phyloP scores from a whole-genome alignment of 352 stramenopile species.

The Pythium volutum region DNA sequence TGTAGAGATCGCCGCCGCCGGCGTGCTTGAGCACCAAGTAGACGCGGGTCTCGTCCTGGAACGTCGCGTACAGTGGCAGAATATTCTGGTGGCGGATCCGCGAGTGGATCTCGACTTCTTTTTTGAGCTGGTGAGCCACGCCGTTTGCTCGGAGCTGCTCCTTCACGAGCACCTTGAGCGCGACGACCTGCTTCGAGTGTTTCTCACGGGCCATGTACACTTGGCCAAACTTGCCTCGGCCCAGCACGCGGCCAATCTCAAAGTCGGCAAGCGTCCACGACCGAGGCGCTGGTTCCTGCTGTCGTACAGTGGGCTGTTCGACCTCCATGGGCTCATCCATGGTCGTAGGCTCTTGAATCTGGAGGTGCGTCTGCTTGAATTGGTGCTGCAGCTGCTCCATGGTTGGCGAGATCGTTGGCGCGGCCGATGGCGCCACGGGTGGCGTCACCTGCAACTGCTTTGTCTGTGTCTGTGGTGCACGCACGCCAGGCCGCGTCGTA shows the following conservation, averaged over 20 bases:
- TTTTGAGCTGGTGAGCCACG: slow-evolving; percentile 75
- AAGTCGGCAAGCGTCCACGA: slow-evolving; percentile 87
- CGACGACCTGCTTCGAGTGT: slow-evolving; percentile 70
- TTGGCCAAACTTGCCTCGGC: slow-evolving; percentile 86
- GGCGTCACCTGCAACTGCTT: slow-evolving; percentile 9
- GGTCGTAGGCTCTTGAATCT: not conserved
- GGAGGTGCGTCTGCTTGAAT: slow-evolving; percentile 8
- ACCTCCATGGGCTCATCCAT: slow-evolving; percentile 25
- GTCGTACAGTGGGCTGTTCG: slow-evolving; percentile 20
- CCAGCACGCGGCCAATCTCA: slow-evolving; percentile 79
- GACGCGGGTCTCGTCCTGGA: slow-evolving; percentile 76
- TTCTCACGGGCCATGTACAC: slow-evolving; percentile 89
- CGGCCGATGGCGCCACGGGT: not conserved
- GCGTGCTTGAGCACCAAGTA: slow-evolving; percentile 90
- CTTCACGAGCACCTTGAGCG: slow-evolving; percentile 91
- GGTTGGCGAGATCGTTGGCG: slow-evolving; percentile 13
- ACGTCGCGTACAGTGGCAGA: slow-evolving; percentile 80
- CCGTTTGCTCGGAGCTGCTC: slow-evolving; percentile 64
- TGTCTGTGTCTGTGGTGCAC: not conserved
- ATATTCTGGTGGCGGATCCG: slow-evolving; percentile 88
- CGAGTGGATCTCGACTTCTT: slow-evolving; percentile 92
- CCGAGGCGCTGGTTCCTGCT: slow-evolving; percentile 27
- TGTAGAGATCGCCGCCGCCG: slow-evolving; percentile 80
- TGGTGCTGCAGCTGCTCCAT: slow-evolving; percentile 1
- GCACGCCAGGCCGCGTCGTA: not conserved